Conservation (phyloP, 352 stramenopile genomes). For the Phytophthora citrophthora region DNA sequence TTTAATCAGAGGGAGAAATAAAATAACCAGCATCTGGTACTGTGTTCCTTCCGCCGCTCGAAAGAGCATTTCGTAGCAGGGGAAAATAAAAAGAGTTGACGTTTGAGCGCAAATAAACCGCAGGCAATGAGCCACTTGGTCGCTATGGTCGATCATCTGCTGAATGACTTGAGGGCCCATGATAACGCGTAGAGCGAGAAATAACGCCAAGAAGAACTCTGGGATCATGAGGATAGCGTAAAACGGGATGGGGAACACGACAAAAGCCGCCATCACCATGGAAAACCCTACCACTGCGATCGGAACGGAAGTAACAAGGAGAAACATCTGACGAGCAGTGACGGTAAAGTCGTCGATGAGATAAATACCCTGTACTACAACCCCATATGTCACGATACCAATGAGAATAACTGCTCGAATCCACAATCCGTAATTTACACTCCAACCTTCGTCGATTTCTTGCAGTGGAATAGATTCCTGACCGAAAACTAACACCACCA, state of each 20-base stretch:
- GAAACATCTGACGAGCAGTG: constrained; percentile 1
- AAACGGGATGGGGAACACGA: constrained; percentile 37
- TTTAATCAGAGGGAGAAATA: constrained; percentile 38
- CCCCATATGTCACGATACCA: constrained; percentile 9
- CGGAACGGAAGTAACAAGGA: constrained; percentile 9
- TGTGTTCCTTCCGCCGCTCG: constrained; percentile 3
- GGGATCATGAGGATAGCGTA: constrained; percentile 13
- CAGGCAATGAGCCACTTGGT: constrained; percentile 19
- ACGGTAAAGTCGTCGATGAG: constrained; percentile 23
- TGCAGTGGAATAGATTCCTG: constrained; percentile 30
- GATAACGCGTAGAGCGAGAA: constrained; percentile 13
- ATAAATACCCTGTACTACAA: constrained; percentile 19
- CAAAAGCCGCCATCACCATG: constrained; percentile 9
- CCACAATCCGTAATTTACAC: constrained; percentile 24
- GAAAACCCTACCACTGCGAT: not conserved
- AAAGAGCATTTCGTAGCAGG: constrained; percentile 29
- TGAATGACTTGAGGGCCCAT: constrained; percentile 4
- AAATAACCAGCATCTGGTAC: constrained; percentile 15
- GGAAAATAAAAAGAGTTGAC: constrained; percentile 26
- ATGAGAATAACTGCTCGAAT: constrained; percentile 22
- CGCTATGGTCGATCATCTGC: constrained; percentile 12
- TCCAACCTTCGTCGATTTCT: constrained; percentile 13
- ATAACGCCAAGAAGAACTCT: constrained; percentile 17
- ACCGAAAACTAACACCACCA: constrained; percentile 15
- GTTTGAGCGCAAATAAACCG: constrained; percentile 26